These are phyloP conservation scores for Hypoxylon subgilvum DNA, from an alignment of 495 filamentous ascomycete species.

Conservation along the genomic window DNA sequence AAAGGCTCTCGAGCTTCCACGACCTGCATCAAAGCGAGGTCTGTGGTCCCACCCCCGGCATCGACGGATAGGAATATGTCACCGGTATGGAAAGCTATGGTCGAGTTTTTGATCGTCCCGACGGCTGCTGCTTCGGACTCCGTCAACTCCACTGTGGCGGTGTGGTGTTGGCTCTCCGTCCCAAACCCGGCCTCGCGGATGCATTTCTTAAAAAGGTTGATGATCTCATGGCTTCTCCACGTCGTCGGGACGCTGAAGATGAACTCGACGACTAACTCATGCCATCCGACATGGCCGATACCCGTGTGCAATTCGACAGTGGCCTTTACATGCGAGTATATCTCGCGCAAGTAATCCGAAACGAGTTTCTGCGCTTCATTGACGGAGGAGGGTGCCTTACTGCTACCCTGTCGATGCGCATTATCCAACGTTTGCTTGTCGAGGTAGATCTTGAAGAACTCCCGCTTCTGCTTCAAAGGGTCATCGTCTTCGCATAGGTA, in stretches of 20 bases:
- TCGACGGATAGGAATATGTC: constrained; percentile 46
- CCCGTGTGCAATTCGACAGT: constrained; percentile 50
- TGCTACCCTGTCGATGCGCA: constrained; percentile 46
- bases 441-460: constrained; percentile 69
- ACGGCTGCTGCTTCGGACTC: constrained; percentile 74
- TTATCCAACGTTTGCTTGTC: constrained; percentile 47
- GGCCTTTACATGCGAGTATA: constrained; percentile 62
- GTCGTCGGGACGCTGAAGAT: constrained; percentile 73
- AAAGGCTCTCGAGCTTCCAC: constrained; percentile 32
- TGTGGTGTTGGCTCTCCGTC: constrained; percentile 49
- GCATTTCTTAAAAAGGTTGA: constrained; percentile 61
- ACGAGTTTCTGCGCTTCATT: constrained; percentile 61
- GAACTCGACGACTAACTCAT: constrained; percentile 61
- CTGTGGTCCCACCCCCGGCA: constrained; percentile 49
- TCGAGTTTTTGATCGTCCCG: constrained; percentile 44
- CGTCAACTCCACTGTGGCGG: constrained; percentile 65
- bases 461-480: constrained; percentile 43
- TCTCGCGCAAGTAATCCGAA: constrained; percentile 58
- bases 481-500: constrained; percentile 60
- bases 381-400: constrained; percentile 39
- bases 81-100: constrained; percentile 40
- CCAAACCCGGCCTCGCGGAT: constrained; percentile 61
- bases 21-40: constrained; percentile 48
- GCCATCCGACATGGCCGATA: constrained; percentile 50
- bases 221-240: constrained; percentile 64